Percentiles rank a stretch among this genome's conserved stretches.
Conservation (phyloP, 108 stramenopile species). For the Skeletonema grethae region DNA sequence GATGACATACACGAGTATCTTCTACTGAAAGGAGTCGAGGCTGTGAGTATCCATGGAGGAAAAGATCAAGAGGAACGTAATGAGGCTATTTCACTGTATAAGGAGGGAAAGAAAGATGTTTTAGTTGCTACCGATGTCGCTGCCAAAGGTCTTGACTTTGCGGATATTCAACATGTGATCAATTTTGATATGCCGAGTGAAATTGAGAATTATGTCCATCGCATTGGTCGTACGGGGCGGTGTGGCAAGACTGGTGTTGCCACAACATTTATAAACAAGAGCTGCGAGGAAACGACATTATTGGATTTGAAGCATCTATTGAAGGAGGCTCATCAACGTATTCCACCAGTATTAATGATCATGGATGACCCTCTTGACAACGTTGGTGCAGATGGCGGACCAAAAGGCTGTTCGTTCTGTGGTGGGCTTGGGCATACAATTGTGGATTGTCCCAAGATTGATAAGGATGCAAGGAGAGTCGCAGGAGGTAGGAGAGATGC, state of each 20-base stretch:
- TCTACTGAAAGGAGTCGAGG: conserved; percentile 97
- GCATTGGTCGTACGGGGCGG: conserved; percentile 99
- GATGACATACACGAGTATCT: conserved; percentile 99
- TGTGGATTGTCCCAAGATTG: conserved; percentile 98
- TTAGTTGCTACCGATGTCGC: conserved; percentile 98
- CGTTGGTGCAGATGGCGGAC: conserved; percentile 61
- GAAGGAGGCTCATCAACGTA: conserved; percentile 97
- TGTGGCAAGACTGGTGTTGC: conserved; percentile 99
- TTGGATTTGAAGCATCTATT: conserved; percentile 98
- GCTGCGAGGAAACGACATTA: conserved; percentile 88
- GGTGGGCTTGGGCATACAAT: conserved; percentile 98
- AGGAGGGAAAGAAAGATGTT: conserved; percentile 94
- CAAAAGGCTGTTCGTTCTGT: conserved; percentile 96
- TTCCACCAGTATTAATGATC: conserved; percentile 97
- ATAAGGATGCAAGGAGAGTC: conserved; percentile 95
- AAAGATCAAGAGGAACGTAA: conserved; percentile 99
- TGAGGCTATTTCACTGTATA: conserved; percentile 92
- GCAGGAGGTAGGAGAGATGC: conserved; percentile 90
- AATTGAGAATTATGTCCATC: conserved; percentile 96
- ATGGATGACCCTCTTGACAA: conserved; percentile 95
- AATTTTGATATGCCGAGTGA: conserved; percentile 99
- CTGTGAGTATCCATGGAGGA: conserved; percentile 98
- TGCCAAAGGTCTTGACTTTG: conserved; percentile 99
- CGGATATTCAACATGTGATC: conserved; percentile 97
- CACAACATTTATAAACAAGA: conserved; percentile 99